Percentiles rank a stretch among this genome's conserved stretches.
These are phyloP conservation scores for Oryza glumipatula DNA, from an alignment of 176 grass and related monocot species.

Conservation along the genomic window DNA sequence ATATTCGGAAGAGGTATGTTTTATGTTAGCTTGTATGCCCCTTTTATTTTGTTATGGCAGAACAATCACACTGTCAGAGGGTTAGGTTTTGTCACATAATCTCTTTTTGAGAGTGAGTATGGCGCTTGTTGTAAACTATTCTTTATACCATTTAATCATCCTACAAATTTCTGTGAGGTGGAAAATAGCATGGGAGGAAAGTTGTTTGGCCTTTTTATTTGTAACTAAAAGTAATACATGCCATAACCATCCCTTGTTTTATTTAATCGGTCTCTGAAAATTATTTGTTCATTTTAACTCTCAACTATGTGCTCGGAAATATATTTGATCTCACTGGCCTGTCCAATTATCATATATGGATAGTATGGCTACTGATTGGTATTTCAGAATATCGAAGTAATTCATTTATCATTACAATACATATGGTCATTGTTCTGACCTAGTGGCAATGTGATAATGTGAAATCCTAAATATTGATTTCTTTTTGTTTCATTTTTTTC, in stretches of 20 bases:
- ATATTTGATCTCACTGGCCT: neutral
- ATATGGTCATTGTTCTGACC: neutral
- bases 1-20: constrained; percentile 53
- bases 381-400: neutral
- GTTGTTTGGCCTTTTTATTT: neutral
- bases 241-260: neutral
- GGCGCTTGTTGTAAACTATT: neutral
- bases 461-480: neutral
- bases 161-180: neutral
- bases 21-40: constrained; percentile 5
- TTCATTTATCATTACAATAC: neutral
- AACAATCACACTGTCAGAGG: neutral
- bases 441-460: neutral
- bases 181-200: neutral
- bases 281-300: neutral
- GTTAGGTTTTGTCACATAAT: neutral
- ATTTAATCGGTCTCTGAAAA: neutral
- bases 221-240: too few species aligned
- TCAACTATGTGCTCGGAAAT: neutral
- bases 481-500: neutral
- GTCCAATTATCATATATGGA: neutral
- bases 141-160: neutral
- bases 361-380: neutral
- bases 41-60: constrained; percentile 9
- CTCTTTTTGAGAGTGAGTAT: neutral